Evolutionary conservation across 1,139 yeast species (phyloP), one percentile per base, ranked within the genome.

Genomic region (Diutina siamensis): DNA sequence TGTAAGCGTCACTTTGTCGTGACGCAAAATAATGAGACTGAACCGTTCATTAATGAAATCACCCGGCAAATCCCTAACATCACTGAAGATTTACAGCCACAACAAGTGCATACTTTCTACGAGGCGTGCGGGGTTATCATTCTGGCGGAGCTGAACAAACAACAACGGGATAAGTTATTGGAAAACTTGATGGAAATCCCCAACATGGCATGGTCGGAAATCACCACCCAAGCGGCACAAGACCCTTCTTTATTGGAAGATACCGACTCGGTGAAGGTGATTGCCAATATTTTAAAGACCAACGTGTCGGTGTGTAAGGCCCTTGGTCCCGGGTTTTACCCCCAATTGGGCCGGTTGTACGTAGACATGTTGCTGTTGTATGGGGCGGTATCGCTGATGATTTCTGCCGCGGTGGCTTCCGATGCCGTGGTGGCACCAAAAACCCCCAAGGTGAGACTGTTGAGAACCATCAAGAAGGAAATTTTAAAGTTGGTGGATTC

Each of bases 71-170:
- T 94, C 51, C 94, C 84, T 62, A 70, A 73, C 45, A 89, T 88
- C 50, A 94, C 98, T 3, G 87, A 84, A 50, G 97, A 92, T 61
- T 74, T 92, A 57, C 94, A 83, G 57, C 97, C 98, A 22, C 97
- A 89, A 62, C 99, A 92, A 64, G 95, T 92, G 25, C 98, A 92
- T 62, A 88, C 97, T 2, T 92, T 92, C 60, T 92, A 92, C 62
- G 96, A 87, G 66, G 97, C 98, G 1, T 92, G 98, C 69, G 97
- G 97, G 57, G 79, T 86, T 50, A 92, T 92, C 51, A 79, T 92
- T 40, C 78, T 92, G 48, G 96, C 97, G 8, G 97, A 89, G 62
- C 61, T 64, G 31, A 71, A 77, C 22, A 70, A 72, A 47, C 76
- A 75, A 15, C 71, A 76, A 40, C 81, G 94, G 60, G 89, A 85